Evolutionary conservation across 2,329 filamentous ascomycete genomes (phyloP).

Genomic region (Paraphoma sp.): DNA sequence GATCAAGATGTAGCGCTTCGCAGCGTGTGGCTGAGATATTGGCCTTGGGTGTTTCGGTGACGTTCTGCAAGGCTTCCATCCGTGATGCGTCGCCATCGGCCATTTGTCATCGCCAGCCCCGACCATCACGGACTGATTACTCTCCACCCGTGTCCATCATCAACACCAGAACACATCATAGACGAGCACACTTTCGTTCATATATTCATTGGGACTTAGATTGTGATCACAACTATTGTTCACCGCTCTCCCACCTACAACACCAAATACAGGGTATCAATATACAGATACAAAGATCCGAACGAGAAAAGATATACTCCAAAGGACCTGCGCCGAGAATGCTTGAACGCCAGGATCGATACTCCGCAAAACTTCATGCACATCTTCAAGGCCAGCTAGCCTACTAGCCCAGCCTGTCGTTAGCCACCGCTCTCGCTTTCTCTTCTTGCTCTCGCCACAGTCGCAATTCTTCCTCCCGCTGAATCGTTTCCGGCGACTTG

Average conservation of each 20-base stretch:
- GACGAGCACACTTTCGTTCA: no score
- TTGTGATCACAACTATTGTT: no score
- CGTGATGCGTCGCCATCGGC: conserved; percentile 29
- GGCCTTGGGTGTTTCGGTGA: conserved; percentile 33
- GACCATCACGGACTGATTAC: not conserved
- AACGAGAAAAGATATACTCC: not conserved
- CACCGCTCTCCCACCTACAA: no score
- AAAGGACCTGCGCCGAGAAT: not conserved
- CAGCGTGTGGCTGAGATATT: conserved; percentile 23
- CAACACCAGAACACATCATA: not conserved
- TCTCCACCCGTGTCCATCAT: not conserved
- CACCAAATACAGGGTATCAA: conserved; percentile 26
- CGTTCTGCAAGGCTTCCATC: conserved; percentile 46
- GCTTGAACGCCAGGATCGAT: not conserved
- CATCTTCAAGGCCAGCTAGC: conserved; percentile 22
- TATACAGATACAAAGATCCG: conserved; percentile 10
- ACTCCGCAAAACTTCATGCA: not conserved
- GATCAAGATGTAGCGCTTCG: conserved; percentile 39
- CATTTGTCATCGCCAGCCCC: conserved; percentile 42
- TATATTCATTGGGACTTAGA: no score
- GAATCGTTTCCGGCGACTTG: conserved; percentile 41
- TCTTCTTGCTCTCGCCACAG: conserved; percentile 18
- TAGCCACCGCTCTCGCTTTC: conserved; percentile 12
- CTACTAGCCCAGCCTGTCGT: conserved; percentile 25
- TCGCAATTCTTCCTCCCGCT: conserved; percentile 17